Evolutionary conservation across 306 rosid species (phyloP), one percentile per base, ranked within the genome.

Genomic region (Boehmeria nivea): DNA sequence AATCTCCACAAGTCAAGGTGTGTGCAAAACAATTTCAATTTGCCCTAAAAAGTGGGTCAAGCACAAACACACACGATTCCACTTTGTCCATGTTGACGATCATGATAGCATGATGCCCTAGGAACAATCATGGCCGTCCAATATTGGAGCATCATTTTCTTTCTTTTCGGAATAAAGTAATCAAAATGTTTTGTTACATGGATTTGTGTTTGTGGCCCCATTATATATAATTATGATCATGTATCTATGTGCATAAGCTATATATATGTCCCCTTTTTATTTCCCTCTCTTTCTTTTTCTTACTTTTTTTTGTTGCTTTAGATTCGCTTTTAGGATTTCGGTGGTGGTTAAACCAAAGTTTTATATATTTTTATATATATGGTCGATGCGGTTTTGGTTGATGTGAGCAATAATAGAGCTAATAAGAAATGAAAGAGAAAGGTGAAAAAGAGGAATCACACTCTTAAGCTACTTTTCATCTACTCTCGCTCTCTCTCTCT

Each of bases 31-130:
- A 40, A 40, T 0, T 1, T 33, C 57, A 12, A 52, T 66, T 65
- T 80, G 61, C 81, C 78, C 67, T 71, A 38, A 65, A 80, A 77
- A 60, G 80, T 53, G 60, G 75, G 76, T 78, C 84, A 77, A 79
- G 72, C 81, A 79, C 70, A 76, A 67, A 85, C 66, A 81, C 79
- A 68, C 78, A 81, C 65, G 86, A 85, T 65, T 54, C 57, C 70
- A 26, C 31, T 45, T 18, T 40, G 45, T 40, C 4, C 45, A 11
- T n/a, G 45, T n/a, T 40, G 4, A 4, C n/a, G 17, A 11, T 40
- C 45, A 11, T n/a, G 8, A 40, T 40, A 40, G 2, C 45, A 40
- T 40, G 17, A 31, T 31, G 36, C 44, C 38, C 37, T 60, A 1
- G 8, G 24, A 53, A 43, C 42, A 60, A 55, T 44, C 58, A 25